Evolutionary conservation across 805 yeast species (phyloP), one percentile per base, ranked within the genome.

Genomic region (Saccharomycopsis sp.): DNA sequence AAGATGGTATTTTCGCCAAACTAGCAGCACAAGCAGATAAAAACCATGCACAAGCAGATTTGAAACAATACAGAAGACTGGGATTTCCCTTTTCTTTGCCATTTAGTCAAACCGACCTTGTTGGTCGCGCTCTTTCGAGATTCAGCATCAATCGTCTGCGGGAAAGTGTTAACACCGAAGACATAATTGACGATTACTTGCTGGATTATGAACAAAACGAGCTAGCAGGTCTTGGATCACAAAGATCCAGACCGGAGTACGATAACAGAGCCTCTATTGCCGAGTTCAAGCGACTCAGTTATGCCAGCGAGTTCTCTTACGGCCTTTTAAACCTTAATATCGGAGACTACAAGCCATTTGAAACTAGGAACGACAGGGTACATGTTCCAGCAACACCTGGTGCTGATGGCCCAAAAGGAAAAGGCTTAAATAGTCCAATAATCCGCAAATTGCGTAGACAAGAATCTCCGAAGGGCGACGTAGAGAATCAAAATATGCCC

Each of bases 401-500:
- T 7, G 12, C 37, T 29, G 37, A 29, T 5, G 12, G 37, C 5
- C 12, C 37, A 7, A 29, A 29, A 29, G 37, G 37, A 29, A 29
- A 29, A 7, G 37, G n/a, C n/a, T n/a, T n/a, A n/a, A n/a, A 29
- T 29, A 5, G 37, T 12, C 12, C 37, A 7, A 7, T 29, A 29
- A 7, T 29, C 37, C 37, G 37, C 37, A 29, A 29, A 12, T 12
- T 5, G 37, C 37, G 12, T 7, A 29, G 37, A 29, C 5, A 29
- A 29, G 9, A 12, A 12, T 29, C 37, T 12, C 37, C 37, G 5
- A 29, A 29, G 9, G 37, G 12, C 37, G 37, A 29, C 37, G 12
- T 29, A 29, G 37, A 29, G 18, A 44, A 46, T 2, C 53, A 34
- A 1, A 57, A 54, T n/a, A n/a, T 16, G 24, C 55, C 1, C 56